phyloP scores from a whole-genome alignment of 2,329 filamentous ascomycete species.

The Fusarium tupiense region DNA sequence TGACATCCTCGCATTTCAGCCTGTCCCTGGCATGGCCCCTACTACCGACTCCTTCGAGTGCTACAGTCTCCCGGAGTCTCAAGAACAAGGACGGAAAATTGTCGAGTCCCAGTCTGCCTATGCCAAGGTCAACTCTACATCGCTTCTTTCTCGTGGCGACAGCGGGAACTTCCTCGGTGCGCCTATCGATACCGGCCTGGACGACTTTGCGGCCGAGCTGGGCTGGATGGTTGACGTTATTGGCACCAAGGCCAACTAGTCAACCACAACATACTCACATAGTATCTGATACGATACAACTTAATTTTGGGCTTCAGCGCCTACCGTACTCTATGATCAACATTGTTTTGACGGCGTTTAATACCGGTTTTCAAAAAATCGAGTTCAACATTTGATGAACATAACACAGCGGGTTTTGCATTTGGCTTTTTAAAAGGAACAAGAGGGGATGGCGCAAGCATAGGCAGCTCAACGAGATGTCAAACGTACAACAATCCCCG shows the following conservation, averaged over 20 bases:
- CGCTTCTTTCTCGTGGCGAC: slow-evolving; percentile 40
- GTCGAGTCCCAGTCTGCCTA: slow-evolving; percentile 32
- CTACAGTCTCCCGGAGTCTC: slow-evolving; percentile 59
- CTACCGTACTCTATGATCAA: slow-evolving; percentile 2
- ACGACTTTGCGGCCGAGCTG: slow-evolving; percentile 57
- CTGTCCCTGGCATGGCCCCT: slow-evolving; percentile 20
- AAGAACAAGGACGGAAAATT: slow-evolving; percentile 35
- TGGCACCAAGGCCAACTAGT: slow-evolving; percentile 44
- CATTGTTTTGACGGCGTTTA: slow-evolving; percentile 37
- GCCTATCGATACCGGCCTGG: slow-evolving; percentile 51
- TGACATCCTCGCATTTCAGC: slow-evolving; percentile 46
- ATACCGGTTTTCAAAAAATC: slow-evolving; percentile 2
- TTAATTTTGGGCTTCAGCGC: background rate
- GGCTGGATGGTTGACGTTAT: slow-evolving; percentile 63
- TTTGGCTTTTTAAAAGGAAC: slow-evolving; percentile 34
- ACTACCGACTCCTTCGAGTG: slow-evolving; percentile 42
- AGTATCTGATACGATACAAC: slow-evolving; percentile 20
- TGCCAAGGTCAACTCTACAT: slow-evolving; percentile 35
- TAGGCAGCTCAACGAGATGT: slow-evolving; percentile 1
- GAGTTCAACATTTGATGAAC: slow-evolving; percentile 8
- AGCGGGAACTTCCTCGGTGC: slow-evolving; percentile 45
- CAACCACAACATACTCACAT: background rate
- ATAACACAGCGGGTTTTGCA: slow-evolving; percentile 20
- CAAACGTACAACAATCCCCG: slow-evolving; percentile 11
- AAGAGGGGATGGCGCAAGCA: slow-evolving; percentile 22